These are phyloP conservation scores for Candida ipomoeae DNA, from an alignment of 805 yeast genomes.

Conservation along the genomic window DNA sequence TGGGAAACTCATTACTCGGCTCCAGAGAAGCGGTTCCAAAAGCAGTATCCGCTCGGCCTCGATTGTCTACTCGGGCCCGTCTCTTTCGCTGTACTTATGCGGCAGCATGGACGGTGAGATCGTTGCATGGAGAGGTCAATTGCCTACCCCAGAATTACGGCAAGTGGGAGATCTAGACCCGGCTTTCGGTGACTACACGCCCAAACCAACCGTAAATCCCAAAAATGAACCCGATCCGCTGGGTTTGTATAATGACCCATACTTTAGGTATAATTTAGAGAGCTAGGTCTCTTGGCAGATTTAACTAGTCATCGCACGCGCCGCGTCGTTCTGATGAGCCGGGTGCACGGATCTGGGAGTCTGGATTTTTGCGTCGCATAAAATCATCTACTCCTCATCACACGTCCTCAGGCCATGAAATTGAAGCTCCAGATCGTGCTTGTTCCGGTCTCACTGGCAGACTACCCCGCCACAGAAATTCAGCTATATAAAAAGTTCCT, in stretches of 20 bases:
- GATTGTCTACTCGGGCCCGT: conserved; percentile 45
- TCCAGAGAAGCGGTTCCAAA: conserved; percentile 43
- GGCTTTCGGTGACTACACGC: neutral
- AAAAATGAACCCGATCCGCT: neutral
- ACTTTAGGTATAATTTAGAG: conserved; percentile 6
- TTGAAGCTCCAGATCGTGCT: conserved; percentile 35
- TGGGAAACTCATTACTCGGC: conserved; percentile 59
- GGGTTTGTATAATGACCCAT: conserved; percentile 13
- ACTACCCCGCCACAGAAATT: conserved; percentile 19
- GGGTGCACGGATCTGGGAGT: neutral
- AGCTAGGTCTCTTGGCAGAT: neutral
- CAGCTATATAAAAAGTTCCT: conserved; percentile 47
- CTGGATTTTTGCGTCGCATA: neutral
- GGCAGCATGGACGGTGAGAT: conserved; percentile 71
- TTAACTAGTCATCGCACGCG: too few species aligned
- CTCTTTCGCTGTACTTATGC: conserved; percentile 45
- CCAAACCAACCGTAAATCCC: neutral
- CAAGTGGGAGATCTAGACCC: neutral
- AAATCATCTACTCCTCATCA: neutral
- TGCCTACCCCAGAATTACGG: neutral
- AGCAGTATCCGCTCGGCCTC: conserved; percentile 46
- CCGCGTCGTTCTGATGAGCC: too few species aligned
- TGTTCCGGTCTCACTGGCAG: conserved; percentile 25
- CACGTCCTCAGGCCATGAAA: conserved; percentile 13
- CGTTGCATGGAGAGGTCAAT: conserved; percentile 43